Evolutionary conservation across 768 basidiomycete species (phyloP).

Genomic region (Rhodosporidiobolus sp.): DNA sequence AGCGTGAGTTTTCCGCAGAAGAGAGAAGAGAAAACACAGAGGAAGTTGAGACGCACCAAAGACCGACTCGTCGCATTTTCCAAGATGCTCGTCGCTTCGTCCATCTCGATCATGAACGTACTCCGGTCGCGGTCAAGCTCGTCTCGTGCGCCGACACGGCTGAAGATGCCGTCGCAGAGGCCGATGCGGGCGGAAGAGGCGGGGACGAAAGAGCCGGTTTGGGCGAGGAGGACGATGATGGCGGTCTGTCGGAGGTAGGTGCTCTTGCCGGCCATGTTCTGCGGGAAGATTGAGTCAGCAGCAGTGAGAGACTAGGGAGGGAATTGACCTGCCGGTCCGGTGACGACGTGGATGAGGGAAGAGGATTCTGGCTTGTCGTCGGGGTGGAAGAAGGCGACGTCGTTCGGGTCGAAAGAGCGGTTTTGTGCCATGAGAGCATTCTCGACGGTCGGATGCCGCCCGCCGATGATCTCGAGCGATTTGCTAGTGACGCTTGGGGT

Average conservation of each 20-base stretch:
- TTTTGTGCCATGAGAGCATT: slow-evolving; percentile 70
- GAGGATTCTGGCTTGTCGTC: slow-evolving; percentile 40
- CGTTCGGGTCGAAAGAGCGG: slow-evolving; percentile 81
- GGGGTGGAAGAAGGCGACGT: slow-evolving; percentile 59
- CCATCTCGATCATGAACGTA: slow-evolving; percentile 98
- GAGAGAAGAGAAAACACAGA: background rate
- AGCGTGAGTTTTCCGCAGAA: no score
- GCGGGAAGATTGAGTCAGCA: background rate
- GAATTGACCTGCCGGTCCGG: slow-evolving; percentile 75
- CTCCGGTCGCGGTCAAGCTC: slow-evolving; percentile 89
- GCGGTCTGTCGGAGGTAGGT: slow-evolving; percentile 89
- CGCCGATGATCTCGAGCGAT: slow-evolving; percentile 67
- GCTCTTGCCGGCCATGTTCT: slow-evolving; percentile 63
- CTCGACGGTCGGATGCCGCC: slow-evolving; percentile 91
- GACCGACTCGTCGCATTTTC: slow-evolving; percentile 75
- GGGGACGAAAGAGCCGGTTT: slow-evolving; percentile 89
- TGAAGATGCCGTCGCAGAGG: slow-evolving; percentile 84
- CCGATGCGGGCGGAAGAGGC: slow-evolving; percentile 76
- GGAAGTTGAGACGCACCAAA: slow-evolving; percentile 62
- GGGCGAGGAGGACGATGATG: slow-evolving; percentile 81
- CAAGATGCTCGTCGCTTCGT: slow-evolving; percentile 88
- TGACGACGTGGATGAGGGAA: slow-evolving; percentile 73
- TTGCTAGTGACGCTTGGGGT: no score
- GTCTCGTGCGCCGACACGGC: slow-evolving; percentile 91
- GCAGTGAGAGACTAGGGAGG: background rate